Percentiles rank a stretch among this genome's conserved stretches.
phyloP scores from a whole-genome alignment of 2,329 filamentous ascomycete genomes.

The Fusarium fujikuroi region DNA sequence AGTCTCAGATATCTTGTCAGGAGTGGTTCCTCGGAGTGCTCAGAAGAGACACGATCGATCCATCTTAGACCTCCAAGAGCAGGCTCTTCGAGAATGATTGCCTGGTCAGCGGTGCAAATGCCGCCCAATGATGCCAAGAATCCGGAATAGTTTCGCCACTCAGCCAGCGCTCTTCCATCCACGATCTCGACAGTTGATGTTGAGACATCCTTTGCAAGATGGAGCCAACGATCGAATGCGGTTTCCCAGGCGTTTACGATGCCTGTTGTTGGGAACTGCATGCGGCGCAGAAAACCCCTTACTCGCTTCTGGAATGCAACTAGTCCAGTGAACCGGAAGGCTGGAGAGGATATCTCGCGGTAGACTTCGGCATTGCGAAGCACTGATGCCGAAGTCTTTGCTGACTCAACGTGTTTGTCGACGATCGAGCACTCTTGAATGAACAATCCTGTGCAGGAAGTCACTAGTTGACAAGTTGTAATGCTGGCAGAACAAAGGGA shows the following conservation, averaged over 20 bases:
- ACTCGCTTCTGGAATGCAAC: slow-evolving; percentile 77
- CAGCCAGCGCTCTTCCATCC: slow-evolving; percentile 66
- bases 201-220: slow-evolving; percentile 71
- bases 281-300: slow-evolving; percentile 66
- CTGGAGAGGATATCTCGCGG: slow-evolving; percentile 69
- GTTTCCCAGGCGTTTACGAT: slow-evolving; percentile 75
- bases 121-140: slow-evolving; percentile 75
- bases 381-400: slow-evolving; percentile 62
- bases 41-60: slow-evolving; percentile 71
- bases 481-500: slow-evolving; percentile 73
- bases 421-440: slow-evolving; percentile 70
- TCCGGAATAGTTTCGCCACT: slow-evolving; percentile 77
- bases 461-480: slow-evolving; percentile 72
- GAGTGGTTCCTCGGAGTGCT: slow-evolving; percentile 69
- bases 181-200: slow-evolving; percentile 61
- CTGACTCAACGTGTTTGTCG: slow-evolving; percentile 60
- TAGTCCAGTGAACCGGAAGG: slow-evolving; percentile 73
- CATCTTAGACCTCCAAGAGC: slow-evolving; percentile 67
- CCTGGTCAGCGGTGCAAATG: slow-evolving; percentile 70
- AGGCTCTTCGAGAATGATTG: slow-evolving; percentile 67
- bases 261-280: slow-evolving; percentile 72
- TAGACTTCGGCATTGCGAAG: slow-evolving; percentile 71
- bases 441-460: slow-evolving; percentile 68
- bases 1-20: slow-evolving; percentile 69
- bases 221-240: slow-evolving; percentile 73